Percentiles rank a stretch among this genome's conserved stretches.
phyloP scores from a whole-genome alignment of 306 rosid species.

The Mimosa bimucronata region DNA sequence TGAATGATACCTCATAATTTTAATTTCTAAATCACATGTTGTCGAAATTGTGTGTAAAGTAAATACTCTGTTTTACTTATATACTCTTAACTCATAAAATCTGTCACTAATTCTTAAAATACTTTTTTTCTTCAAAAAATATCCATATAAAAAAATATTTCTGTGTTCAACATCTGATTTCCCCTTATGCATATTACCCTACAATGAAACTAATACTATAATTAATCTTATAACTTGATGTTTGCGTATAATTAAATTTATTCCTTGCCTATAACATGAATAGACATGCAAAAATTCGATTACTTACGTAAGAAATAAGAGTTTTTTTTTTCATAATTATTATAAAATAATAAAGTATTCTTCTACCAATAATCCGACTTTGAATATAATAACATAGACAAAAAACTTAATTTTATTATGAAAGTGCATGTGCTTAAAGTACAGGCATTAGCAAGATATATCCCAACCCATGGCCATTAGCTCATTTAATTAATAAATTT shows the following conservation, averaged over 20 bases:
- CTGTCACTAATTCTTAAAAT: background rate
- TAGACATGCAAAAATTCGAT: background rate
- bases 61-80: too few relatives aligned
- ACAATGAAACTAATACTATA: too few relatives aligned
- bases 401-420: background rate
- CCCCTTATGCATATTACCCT: background rate
- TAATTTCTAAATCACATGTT: too few relatives aligned
- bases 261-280: background rate
- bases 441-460: background rate
- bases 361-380: background rate
- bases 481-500: background rate
- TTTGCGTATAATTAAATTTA: background rate
- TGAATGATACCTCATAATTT: too few relatives aligned
- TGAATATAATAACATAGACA: background rate
- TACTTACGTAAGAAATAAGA: background rate
- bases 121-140: too few relatives aligned
- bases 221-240: background rate
- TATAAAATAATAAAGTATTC: background rate
- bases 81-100: too few relatives aligned
- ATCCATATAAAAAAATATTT: too few relatives aligned
- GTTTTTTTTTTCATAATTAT: background rate
- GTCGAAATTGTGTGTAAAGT: too few relatives aligned
- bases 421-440: background rate
- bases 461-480: slow-evolving; percentile 29
- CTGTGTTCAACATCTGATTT: background rate